Conservation (phyloP, 805 yeast genomes). For the Kodamaea leandrae region DNA sequence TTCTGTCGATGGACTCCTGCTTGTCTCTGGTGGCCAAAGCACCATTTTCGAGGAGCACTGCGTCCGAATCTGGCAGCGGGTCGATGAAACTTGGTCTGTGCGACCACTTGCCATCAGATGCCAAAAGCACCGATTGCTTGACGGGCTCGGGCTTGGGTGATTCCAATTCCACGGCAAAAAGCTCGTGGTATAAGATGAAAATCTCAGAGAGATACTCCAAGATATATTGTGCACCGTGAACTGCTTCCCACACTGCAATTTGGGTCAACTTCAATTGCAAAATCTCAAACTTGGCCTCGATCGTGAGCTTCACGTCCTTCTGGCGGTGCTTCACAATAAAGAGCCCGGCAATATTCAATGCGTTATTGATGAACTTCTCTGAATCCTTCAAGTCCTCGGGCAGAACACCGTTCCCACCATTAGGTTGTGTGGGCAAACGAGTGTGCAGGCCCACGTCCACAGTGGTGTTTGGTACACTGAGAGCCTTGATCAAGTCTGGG, state of each 20-base stretch:
- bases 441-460: conserved; percentile 2
- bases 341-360: conserved; percentile 43
- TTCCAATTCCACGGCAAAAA: conserved; percentile 39
- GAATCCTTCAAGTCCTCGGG: conserved; percentile 38
- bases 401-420: not conserved
- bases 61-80: conserved; percentile 9
- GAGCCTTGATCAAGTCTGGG: conserved; percentile 12
- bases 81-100: conserved; percentile 11
- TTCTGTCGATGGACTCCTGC: conserved; percentile 18
- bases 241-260: conserved; percentile 62
- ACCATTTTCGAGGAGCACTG: conserved; percentile 7
- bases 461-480: conserved; percentile 3
- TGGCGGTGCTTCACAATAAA: conserved; percentile 29
- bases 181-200: conserved; percentile 53
- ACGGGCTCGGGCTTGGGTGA: conserved; percentile 10
- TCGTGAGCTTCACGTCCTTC: conserved; percentile 22
- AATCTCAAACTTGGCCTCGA: conserved; percentile 45
- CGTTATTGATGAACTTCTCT: conserved; percentile 54
- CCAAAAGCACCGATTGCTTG: conserved; percentile 35
- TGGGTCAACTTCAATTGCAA: conserved; percentile 74
- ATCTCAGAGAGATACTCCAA: conserved; percentile 65
- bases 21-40: conserved; percentile 10
- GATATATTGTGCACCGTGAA: conserved; percentile 55
- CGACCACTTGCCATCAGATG: conserved; percentile 29
- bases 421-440: conserved; percentile 7